These are phyloP conservation scores for Cytospora piceae DNA, from an alignment of 2,329 filamentous ascomycete genomes.

Conservation along the genomic window DNA sequence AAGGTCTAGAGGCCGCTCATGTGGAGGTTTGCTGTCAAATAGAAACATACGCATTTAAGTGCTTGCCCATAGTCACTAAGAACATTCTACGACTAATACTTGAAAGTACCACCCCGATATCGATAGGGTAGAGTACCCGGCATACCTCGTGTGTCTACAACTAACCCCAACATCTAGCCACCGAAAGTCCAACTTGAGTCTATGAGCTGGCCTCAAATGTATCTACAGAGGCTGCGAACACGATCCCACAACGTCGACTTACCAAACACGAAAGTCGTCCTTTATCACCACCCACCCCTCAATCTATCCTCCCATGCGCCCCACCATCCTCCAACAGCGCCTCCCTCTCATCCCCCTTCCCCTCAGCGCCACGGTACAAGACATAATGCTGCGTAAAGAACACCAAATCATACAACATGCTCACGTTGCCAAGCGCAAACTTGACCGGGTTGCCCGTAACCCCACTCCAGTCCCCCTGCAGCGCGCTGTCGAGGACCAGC, in stretches of 20 bases:
- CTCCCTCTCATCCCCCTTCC: slow-evolving; percentile 42
- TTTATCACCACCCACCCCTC: not conserved
- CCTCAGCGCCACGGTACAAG: slow-evolving; percentile 59
- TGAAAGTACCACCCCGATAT: too few species aligned
- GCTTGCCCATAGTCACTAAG: too few species aligned
- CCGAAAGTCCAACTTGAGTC: not conserved
- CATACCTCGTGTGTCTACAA: too few species aligned
- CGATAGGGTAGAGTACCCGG: too few species aligned
- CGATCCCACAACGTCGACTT: not conserved
- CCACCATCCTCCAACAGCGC: slow-evolving; percentile 42
- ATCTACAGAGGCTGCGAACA: not conserved
- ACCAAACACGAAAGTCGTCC: not conserved
- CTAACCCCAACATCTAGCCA: not conserved
- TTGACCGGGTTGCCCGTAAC: slow-evolving; percentile 92
- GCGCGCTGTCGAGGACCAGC: slow-evolving; percentile 79
- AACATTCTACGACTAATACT: too few species aligned
- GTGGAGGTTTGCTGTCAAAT: too few species aligned
- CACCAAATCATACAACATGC: slow-evolving; percentile 81
- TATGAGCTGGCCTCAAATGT: not conserved
- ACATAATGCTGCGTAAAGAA: slow-evolving; percentile 91
- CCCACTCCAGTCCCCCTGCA: slow-evolving; percentile 87
- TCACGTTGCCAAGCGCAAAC: slow-evolving; percentile 82
- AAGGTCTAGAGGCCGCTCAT: too few species aligned
- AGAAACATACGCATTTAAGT: too few species aligned
- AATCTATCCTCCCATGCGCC: slow-evolving; percentile 40